Conservation (phyloP, 768 basidiomycete genomes). For the Dentipellis sp. region DNA sequence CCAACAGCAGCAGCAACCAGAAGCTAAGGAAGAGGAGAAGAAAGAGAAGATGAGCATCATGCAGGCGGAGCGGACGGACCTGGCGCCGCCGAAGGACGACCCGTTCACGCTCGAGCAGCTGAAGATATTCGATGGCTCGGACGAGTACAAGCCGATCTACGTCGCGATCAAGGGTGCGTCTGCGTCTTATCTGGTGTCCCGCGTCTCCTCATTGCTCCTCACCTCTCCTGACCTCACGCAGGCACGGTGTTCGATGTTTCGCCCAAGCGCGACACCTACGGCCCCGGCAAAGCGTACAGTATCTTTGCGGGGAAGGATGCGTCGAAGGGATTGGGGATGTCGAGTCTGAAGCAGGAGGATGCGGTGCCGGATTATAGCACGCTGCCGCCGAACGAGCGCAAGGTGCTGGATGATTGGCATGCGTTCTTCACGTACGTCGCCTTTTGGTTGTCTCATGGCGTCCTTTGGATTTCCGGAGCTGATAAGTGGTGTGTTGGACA, state of each 20-base stretch:
- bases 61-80: slow-evolving; percentile 53
- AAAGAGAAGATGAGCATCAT: slow-evolving; percentile 49
- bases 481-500: slow-evolving; percentile 24
- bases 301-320: slow-evolving; percentile 94
- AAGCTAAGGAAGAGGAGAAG: slow-evolving; percentile 15
- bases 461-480: not conserved
- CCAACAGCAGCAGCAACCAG: slow-evolving; percentile 7
- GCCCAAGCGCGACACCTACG: slow-evolving; percentile 81
- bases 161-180: slow-evolving; percentile 83
- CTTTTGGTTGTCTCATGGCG: not conserved
- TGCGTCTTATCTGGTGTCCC: too few relatives aligned
- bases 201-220: too few relatives aligned
- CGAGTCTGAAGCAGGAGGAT: slow-evolving; percentile 77
- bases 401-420: slow-evolving; percentile 86
- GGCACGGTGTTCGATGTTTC: slow-evolving; percentile 90
- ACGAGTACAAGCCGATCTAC: slow-evolving; percentile 63
- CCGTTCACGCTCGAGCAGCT: slow-evolving; percentile 67
- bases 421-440: slow-evolving; percentile 78
- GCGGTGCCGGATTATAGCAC: slow-evolving; percentile 81
- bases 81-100: slow-evolving; percentile 67
- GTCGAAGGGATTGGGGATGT: slow-evolving; percentile 82
- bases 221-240: slow-evolving; percentile 18
- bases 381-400: slow-evolving; percentile 61
- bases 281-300: slow-evolving; percentile 66
- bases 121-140: slow-evolving; percentile 60